Evolutionary conservation across 2,329 filamentous ascomycete species (phyloP).

Genomic region (Cladosporium sp.): DNA sequence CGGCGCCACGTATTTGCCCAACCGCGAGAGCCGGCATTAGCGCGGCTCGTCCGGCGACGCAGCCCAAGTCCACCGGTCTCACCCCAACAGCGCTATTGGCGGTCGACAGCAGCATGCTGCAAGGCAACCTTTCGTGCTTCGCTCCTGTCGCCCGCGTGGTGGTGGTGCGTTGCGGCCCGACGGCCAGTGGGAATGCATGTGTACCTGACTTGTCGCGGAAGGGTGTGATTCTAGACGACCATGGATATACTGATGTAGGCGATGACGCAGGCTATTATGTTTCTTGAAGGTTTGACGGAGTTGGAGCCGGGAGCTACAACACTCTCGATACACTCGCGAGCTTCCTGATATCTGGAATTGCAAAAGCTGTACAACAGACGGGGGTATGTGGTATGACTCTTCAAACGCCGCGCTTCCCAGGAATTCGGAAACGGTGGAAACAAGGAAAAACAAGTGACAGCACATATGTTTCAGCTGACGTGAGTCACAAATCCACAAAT

Average conservation of each 20-base stretch:
- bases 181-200: slow-evolving; percentile 3
- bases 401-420: not conserved
- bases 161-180: slow-evolving; percentile 9
- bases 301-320: too few relatives aligned
- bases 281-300: too few relatives aligned
- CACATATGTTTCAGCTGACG: not conserved
- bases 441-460: not conserved
- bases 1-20: slow-evolving; percentile 12
- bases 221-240: slow-evolving; percentile 4
- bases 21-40: slow-evolving; percentile 10
- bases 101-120: not conserved
- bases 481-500: not conserved
- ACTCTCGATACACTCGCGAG: too few relatives aligned
- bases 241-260: not conserved
- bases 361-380: not conserved
- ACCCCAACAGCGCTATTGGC: not conserved
- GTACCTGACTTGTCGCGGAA: slow-evolving; percentile 1
- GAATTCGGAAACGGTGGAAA: not conserved
- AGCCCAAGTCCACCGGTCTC: slow-evolving; percentile 5
- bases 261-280: not conserved
- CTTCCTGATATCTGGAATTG: too few relatives aligned
- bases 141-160: slow-evolving; percentile 1
- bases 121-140: slow-evolving; percentile 11
- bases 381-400: not conserved
- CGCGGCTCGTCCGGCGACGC: not conserved